Evolutionary conservation across 1,139 yeast genomes (phyloP), one percentile per base, ranked within the genome.

Genomic region (Debaryomyces nepalensis): DNA sequence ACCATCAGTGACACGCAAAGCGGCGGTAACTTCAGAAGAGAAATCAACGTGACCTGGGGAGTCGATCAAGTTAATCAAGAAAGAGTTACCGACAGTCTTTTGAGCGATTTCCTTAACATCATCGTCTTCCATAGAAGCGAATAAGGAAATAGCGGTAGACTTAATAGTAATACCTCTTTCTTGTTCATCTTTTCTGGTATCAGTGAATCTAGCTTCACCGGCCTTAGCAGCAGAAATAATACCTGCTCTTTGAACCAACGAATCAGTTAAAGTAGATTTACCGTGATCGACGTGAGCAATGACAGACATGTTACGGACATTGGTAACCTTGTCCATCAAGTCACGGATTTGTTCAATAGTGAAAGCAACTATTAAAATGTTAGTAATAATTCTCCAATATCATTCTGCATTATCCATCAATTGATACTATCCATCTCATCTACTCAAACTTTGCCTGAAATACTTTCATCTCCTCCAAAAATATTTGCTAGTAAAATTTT

Each of bases 241-340:
- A 88, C 99, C 99, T 62, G 99, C 98, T 70, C 85, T 87, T 82
- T 91, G 97, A 65, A 93, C 98, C 73, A 93, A 87, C 58, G 98
- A 91, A 79, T 93, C 99, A 75, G 99, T 90, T 77, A 93, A 85
- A 66, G 99, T 93, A 60, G 98, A 90, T 79, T 93, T 93, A 81
- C 99, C 99, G 84, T 93, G 99, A 84, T 93, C 99, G 87, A 93
- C 98, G 87, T 93, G 99, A 72, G 99, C 99, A 85, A 93, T 93
- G 78, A 93, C 99, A 77, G 98, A 93, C 96, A 93, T 93, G 95
- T 93, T 93, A 84, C 99, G 97, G 71, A 93, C 97, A 73, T 93
- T 91, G 77, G 97, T 86, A 82, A 90, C 97, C 80, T 85, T 87
- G 95, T 93, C 98, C 98, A 91, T 91, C 79, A 91, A 85, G 67